Conservation (phyloP, 2,329 filamentous ascomycete genomes). For the Clarireedia hainanense region DNA sequence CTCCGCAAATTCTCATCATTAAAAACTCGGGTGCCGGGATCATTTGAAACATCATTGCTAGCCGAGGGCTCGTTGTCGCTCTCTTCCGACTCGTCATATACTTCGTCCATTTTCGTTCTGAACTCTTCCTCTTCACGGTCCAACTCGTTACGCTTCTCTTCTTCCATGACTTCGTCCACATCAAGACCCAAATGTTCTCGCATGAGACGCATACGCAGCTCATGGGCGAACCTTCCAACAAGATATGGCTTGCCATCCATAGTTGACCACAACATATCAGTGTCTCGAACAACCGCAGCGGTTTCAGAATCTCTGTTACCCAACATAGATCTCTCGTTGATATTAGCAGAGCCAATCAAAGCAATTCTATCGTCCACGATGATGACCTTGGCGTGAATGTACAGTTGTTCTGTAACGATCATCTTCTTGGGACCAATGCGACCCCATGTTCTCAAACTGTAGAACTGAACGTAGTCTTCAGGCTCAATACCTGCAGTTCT, state of each 20-base stretch:
- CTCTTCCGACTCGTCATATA: conserved; percentile 45
- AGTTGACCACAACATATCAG: conserved; percentile 81
- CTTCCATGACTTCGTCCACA: conserved; percentile 81
- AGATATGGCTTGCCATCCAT: conserved; percentile 88
- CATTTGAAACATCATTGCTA: conserved; percentile 32
- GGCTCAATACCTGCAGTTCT: conserved; percentile 77
- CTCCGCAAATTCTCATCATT: conserved; percentile 50
- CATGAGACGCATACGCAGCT: conserved; percentile 88
- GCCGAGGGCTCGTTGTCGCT: conserved; percentile 5
- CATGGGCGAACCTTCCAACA: conserved; percentile 88
- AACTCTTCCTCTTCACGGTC: conserved; percentile 46
- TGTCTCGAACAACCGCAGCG: conserved; percentile 83
- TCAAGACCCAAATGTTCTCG: conserved; percentile 94
- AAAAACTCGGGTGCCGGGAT: conserved; percentile 43
- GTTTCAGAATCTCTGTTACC: conserved; percentile 88
- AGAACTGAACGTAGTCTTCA: conserved; percentile 93
- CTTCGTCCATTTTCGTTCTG: conserved; percentile 52
- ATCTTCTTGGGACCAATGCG: conserved; percentile 75
- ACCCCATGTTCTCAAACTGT: conserved; percentile 86
- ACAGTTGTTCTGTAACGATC: conserved; percentile 89
- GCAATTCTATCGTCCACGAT: conserved; percentile 89
- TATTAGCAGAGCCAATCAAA: conserved; percentile 95
- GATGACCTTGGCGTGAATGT: conserved; percentile 97
- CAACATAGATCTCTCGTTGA: conserved; percentile 95
- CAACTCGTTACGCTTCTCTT: conserved; percentile 61